Evolutionary conservation across 108 stramenopile species (phyloP).

Genomic region (Fistulifera solaris): DNA sequence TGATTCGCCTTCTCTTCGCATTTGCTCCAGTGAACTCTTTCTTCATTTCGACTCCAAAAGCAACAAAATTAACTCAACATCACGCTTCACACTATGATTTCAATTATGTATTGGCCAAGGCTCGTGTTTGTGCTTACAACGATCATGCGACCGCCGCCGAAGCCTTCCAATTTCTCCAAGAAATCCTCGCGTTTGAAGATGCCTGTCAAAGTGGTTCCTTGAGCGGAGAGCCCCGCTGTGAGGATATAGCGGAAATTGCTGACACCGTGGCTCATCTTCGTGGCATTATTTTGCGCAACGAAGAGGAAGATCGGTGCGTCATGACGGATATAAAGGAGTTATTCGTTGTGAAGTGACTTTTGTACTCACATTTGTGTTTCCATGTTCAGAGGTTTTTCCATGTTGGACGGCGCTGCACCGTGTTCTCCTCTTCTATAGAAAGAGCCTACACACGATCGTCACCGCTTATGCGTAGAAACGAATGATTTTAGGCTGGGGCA

Average conservation of each 20-base stretch:
- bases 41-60: too few relatives aligned
- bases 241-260: constrained; percentile 18
- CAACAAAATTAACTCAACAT: too few relatives aligned
- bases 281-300: constrained; percentile 27
- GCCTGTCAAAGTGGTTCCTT: not conserved
- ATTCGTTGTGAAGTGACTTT: not conserved
- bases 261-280: constrained; percentile 48
- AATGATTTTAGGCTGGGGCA: too few relatives aligned
- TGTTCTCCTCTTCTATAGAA: constrained; percentile 3
- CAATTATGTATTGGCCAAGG: not conserved
- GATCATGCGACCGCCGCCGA: not conserved
- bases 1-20: too few relatives aligned
- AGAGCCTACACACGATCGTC: not conserved
- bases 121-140: not conserved
- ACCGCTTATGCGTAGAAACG: too few relatives aligned
- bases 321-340: not conserved
- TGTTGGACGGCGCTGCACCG: not conserved
- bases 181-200: constrained; percentile 2
- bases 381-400: too few relatives aligned
- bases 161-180: not conserved
- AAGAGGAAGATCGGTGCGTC: constrained; percentile 18
- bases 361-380: not conserved
- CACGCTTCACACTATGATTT: too few relatives aligned
- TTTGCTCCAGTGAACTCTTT: too few relatives aligned
- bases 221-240: constrained; percentile 8